Evolutionary conservation across 305 asterid species (phyloP).

Genomic region (Solanum aculeatissimum): DNA sequence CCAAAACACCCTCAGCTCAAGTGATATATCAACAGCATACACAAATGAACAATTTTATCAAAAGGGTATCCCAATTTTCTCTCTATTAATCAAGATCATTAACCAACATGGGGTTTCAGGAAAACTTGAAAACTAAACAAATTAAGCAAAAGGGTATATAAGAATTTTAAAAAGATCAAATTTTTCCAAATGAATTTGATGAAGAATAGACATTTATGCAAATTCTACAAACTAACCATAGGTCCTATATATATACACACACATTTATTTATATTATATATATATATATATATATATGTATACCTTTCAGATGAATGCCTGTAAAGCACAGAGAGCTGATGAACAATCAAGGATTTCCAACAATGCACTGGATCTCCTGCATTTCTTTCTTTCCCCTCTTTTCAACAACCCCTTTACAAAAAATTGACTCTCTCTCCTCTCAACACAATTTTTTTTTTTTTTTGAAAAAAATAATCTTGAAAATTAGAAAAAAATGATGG

Average conservation of each 20-base stretch:
- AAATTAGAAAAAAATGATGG: neutral
- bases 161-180: neutral
- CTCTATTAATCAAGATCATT: neutral
- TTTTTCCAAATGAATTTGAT: neutral
- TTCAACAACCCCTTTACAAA: neutral
- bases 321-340: conserved; percentile 42
- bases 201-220: neutral
- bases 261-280: neutral
- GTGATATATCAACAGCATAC: neutral
- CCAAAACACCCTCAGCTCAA: neutral
- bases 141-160: neutral
- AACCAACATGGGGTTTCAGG: neutral
- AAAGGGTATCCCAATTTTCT: conserved; percentile 6
- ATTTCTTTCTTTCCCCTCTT: conserved; percentile 18
- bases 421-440: neutral
- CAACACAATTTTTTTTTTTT: neutral
- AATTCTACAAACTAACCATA: neutral
- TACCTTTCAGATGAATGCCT: conserved; percentile 69
- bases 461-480: neutral
- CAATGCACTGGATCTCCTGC: conserved; percentile 52
- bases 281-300: neutral
- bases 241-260: neutral
- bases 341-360: conserved; percentile 42
- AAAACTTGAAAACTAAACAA: neutral
- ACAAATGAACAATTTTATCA: conserved; percentile 5